These are phyloP conservation scores for Coemansia sp. DNA, from an alignment of 192 early-diverging fungal species.

Conservation along the genomic window DNA sequence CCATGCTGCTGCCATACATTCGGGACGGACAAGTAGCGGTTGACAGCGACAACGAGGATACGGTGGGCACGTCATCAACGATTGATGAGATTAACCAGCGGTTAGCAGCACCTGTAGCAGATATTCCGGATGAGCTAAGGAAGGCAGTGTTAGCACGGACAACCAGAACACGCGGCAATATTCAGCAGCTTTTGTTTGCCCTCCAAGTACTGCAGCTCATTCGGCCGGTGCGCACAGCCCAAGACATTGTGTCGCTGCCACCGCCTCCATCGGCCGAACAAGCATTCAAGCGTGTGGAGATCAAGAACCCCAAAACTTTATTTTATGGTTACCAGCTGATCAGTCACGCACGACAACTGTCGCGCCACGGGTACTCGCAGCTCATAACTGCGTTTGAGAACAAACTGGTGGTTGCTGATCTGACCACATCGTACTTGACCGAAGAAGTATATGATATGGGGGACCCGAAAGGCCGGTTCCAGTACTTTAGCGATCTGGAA, in stretches of 20 bases:
- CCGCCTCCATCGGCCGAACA: constrained; percentile 24
- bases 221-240: constrained; percentile 16
- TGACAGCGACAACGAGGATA: not conserved
- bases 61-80: not conserved
- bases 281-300: constrained; percentile 4
- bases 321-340: constrained; percentile 35
- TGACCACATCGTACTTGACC: constrained; percentile 16
- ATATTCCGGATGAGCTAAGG: constrained; percentile 19
- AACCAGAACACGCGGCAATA: constrained; percentile 6
- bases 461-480: constrained; percentile 2
- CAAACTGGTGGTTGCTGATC: not conserved
- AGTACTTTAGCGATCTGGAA: constrained; percentile 26
- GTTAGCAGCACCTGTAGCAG: constrained; percentile 22
- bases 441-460: constrained; percentile 23
- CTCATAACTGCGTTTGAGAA: not conserved
- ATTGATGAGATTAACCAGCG: constrained; percentile 25
- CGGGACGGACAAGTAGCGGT: constrained; percentile 15
- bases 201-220: constrained; percentile 36
- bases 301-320: constrained; percentile 4
- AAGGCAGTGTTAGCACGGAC: not conserved
- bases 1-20: constrained; percentile 17
- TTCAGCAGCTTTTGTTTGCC: constrained; percentile 15
- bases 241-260: constrained; percentile 14
- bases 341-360: constrained; percentile 25
- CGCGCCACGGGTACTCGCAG: constrained; percentile 13